phyloP scores from a whole-genome alignment of 768 basidiomycete genomes.

The Amanita polypyramis region DNA sequence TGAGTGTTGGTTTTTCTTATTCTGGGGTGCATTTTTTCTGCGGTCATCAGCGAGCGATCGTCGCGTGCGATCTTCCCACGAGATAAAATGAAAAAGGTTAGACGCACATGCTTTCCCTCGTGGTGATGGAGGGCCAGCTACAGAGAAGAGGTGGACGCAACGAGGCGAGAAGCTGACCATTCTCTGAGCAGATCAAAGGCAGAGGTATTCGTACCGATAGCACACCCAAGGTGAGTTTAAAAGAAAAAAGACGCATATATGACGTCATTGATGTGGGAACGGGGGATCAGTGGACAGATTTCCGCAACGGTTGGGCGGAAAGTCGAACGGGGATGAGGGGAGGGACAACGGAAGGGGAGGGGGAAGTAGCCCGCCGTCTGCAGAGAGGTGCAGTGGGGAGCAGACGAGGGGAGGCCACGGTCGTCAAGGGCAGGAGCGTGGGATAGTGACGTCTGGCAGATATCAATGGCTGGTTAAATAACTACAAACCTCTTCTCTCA shows the following conservation, averaged over 20 bases:
- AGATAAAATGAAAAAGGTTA: not conserved
- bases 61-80: constrained; percentile 4
- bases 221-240: constrained; percentile 67
- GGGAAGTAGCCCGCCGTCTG: too few species aligned
- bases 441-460: constrained; percentile 15
- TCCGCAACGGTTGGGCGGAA: constrained; percentile 45
- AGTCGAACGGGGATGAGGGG: not conserved
- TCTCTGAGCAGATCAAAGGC: constrained; percentile 43
- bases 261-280: constrained; percentile 14
- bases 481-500: constrained; percentile 14
- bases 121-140: constrained; percentile 1
- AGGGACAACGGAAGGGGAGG: not conserved
- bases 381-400: too few species aligned
- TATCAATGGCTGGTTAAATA: constrained; percentile 15
- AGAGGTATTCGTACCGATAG: constrained; percentile 81
- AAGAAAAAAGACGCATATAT: not conserved
- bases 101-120: not conserved
- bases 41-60: not conserved
- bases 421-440: constrained; percentile 15
- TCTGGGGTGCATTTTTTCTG: not conserved
- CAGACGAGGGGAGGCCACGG: not conserved
- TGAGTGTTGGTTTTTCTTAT: constrained; percentile 20
- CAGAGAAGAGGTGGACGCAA: too few species aligned
- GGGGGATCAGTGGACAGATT: constrained; percentile 42
- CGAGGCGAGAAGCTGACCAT: not conserved